These are phyloP conservation scores for Aureobasidium sp. DNA, from an alignment of 2,329 filamentous ascomycete genomes.

Conservation along the genomic window DNA sequence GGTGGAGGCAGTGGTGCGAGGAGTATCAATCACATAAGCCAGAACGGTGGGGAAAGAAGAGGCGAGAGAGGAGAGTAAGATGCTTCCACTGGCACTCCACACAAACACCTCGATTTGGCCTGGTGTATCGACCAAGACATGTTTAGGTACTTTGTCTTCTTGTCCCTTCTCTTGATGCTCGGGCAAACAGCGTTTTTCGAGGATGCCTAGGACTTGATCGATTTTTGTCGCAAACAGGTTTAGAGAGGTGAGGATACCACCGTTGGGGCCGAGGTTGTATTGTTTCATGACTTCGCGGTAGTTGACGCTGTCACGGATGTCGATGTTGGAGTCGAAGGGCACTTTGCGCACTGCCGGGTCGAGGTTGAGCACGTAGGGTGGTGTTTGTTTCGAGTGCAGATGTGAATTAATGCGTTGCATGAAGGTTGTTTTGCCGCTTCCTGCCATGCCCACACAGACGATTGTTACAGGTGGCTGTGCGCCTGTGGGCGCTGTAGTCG, in stretches of 20 bases:
- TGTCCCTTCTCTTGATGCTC: background rate
- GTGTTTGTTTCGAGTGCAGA: constrained; percentile 60
- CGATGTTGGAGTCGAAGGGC: constrained; percentile 95
- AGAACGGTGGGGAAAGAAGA: constrained; percentile 95
- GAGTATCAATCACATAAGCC: constrained; percentile 95
- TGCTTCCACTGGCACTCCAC: constrained; percentile 92
- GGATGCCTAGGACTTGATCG: constrained; percentile 80
- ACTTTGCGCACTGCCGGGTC: constrained; percentile 91
- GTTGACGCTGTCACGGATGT: constrained; percentile 97
- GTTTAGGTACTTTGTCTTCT: constrained; percentile 45
- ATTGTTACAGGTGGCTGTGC: constrained; percentile 60
- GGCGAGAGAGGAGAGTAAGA: constrained; percentile 85
- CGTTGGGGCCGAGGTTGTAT: constrained; percentile 95
- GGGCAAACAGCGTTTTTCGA: constrained; percentile 68
- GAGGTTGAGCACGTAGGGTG: constrained; percentile 94
- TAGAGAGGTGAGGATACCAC: constrained; percentile 87
- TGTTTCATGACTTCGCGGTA: constrained; percentile 99
- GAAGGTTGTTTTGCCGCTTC: constrained; percentile 98
- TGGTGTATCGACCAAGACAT: constrained; percentile 90
- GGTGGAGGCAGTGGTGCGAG: constrained; percentile 78
- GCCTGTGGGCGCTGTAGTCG: constrained; percentile 5
- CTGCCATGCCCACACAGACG: constrained; percentile 96
- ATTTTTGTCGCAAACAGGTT: constrained; percentile 98
- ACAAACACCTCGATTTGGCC: constrained; percentile 99
- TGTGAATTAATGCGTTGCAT: constrained; percentile 97